These are phyloP conservation scores for Malus hybrid DNA, from an alignment of 331 rosid species.

Conservation along the genomic window DNA sequence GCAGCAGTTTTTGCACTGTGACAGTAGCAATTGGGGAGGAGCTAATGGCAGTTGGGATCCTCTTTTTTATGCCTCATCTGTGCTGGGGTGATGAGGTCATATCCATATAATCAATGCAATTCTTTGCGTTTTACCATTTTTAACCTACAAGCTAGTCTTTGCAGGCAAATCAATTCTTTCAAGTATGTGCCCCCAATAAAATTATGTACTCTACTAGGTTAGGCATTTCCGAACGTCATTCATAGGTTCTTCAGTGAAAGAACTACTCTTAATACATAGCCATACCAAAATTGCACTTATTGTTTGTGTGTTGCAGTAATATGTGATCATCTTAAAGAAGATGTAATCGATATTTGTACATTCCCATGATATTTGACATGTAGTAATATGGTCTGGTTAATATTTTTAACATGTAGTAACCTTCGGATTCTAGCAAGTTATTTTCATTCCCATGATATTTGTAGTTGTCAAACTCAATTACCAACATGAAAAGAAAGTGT, in stretches of 20 bases:
- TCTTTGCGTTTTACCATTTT: not conserved
- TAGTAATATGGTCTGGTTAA: too few species aligned
- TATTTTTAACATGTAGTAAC: too few species aligned
- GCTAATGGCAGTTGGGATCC: constrained; percentile 49
- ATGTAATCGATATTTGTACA: too few species aligned
- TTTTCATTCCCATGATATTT: too few species aligned
- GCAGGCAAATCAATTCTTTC: not conserved
- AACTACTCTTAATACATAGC: too few species aligned
- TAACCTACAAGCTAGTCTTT: not conserved
- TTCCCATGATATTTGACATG: too few species aligned
- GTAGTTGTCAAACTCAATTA: not conserved
- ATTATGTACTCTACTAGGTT: not conserved
- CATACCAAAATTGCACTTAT: too few species aligned
- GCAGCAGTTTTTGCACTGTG: constrained; percentile 30
- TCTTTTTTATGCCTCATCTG: constrained; percentile 32
- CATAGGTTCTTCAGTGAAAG: too few species aligned
- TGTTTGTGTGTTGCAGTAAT: too few species aligned
- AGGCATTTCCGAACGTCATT: too few species aligned
- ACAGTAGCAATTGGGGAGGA: constrained; percentile 23
- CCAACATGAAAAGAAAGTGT: not conserved
- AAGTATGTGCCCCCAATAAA: not conserved
- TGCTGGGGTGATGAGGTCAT: not conserved
- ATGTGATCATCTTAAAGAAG: too few species aligned
- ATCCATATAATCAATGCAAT: not conserved
- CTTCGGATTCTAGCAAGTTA: too few species aligned